phyloP scores from a whole-genome alignment of 257 asterid species.

The Penstemon davidsonii region DNA sequence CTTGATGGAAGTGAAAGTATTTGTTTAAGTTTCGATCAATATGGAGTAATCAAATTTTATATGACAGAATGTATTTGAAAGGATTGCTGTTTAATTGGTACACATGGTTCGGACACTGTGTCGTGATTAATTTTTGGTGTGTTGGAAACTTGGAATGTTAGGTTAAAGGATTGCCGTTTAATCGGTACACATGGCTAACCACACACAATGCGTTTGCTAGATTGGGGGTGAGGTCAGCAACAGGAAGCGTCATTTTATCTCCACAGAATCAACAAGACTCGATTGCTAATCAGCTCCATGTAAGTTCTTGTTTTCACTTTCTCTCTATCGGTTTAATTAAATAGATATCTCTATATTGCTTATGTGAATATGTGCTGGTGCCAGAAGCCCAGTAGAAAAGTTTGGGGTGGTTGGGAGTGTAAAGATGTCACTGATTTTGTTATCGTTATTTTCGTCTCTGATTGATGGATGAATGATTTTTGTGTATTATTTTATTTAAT shows the following conservation, averaged over 20 bases:
- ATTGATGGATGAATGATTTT: constrained; percentile 35
- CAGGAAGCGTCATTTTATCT: constrained; percentile 60
- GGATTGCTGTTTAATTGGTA: too few species aligned
- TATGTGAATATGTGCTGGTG: constrained; percentile 25
- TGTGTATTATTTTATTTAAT: constrained; percentile 19
- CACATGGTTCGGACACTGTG: not conserved
- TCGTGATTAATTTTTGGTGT: constrained; percentile 24
- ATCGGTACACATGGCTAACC: constrained; percentile 88
- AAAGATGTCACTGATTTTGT: constrained; percentile 26
- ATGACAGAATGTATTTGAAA: too few species aligned
- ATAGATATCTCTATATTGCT: not conserved
- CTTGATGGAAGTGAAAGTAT: not conserved
- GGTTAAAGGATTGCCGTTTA: constrained; percentile 82
- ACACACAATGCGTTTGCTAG: constrained; percentile 83
- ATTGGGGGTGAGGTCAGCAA: constrained; percentile 67
- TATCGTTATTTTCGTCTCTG: constrained; percentile 18
- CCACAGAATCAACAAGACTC: constrained; percentile 91
- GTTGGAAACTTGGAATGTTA: constrained; percentile 23
- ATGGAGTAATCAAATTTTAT: not conserved
- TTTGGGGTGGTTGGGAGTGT: constrained; percentile 35
- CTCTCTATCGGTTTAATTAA: not conserved
- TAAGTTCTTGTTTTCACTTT: constrained; percentile 26
- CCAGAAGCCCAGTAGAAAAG: constrained; percentile 11
- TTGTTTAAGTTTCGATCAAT: not conserved
- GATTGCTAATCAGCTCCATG: constrained; percentile 75